Base-by-base conservation (phyloP, 768 basidiomycete species). In the Mycena venus region DNA sequence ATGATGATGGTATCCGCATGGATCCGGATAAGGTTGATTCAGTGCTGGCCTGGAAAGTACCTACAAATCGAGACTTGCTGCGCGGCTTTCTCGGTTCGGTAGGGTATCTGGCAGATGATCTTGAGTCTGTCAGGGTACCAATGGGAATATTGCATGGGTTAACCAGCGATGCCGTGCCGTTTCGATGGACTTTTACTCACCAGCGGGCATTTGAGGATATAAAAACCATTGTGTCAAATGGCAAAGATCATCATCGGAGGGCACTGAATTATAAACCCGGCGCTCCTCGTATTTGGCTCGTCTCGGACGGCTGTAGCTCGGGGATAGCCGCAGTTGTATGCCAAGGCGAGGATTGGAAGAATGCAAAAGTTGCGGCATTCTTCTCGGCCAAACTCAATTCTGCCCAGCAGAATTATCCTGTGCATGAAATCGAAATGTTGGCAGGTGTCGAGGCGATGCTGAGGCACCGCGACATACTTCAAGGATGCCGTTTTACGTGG, bases 1-100 rank as follows among this genome's bases (percentile, higher is more conserved):
- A 82, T 27, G 78, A 84, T 25, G 19, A 82, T 0, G 86, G 87
- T 0, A 86, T 90, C 25, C 66, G 68, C 0, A 88, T 88, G 85
- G 86, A 89, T 47, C 85, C 86, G 0, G 74, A 84, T 19, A 90
- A 89, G 42, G 86, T 90, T 0, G n/a, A n/a, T n/a, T n/a, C n/a
- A n/a, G n/a, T n/a, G n/a, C n/a, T n/a, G n/a, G n/a, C n/a, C n/a
- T n/a, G n/a, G n/a, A n/a, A n/a, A n/a, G n/a, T n/a, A n/a, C n/a
- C n/a, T n/a, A n/a, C n/a, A n/a, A n/a, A n/a, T n/a, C n/a, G n/a
- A n/a, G n/a, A n/a, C n/a, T n/a, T n/a, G n/a, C n/a, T n/a, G n/a
- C n/a, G n/a, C n/a, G n/a, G n/a, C n/a, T n/a, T n/a, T n/a, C n/a
- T n/a, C n/a, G n/a, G n/a, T n/a, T n/a, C n/a, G n/a, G n/a, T n/a